Evolutionary conservation across 2,329 filamentous ascomycete genomes (phyloP).

Genomic region (Apiospora koreana): DNA sequence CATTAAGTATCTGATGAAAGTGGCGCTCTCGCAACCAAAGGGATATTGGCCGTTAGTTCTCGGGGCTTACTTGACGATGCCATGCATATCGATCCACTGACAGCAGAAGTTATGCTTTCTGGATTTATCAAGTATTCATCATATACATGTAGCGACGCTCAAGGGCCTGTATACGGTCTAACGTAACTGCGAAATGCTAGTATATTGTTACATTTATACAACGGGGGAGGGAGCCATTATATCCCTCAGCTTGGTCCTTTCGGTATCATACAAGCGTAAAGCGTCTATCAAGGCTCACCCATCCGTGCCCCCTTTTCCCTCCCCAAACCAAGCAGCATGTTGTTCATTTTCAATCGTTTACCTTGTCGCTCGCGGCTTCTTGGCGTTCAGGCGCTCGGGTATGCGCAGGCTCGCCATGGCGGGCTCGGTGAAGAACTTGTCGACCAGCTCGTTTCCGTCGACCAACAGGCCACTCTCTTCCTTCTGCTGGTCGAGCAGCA

Average conservation of each 20-base stretch:
- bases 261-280: constrained; percentile 4
- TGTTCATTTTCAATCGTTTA: neutral
- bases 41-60: too few relatives aligned
- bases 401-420: neutral
- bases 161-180: neutral
- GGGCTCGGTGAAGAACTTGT: constrained; percentile 34
- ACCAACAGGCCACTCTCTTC: constrained; percentile 57
- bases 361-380: neutral
- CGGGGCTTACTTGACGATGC: too few relatives aligned
- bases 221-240: neutral
- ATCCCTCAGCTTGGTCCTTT: neutral
- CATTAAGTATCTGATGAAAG: too few relatives aligned
- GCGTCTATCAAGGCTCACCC: neutral
- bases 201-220: constrained; percentile 9
- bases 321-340: neutral
- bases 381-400: neutral
- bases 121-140: neutral
- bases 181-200: neutral
- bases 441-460: constrained; percentile 55
- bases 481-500: constrained; percentile 56
- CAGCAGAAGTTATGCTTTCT: neutral
- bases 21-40: too few relatives aligned
- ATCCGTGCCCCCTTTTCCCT: neutral
- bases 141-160: neutral
- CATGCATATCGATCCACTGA: neutral